Percentiles rank a stretch among this genome's conserved stretches.
Conservation (phyloP, 352 stramenopile genomes). For the Globisporangium acanthophoron region DNA sequence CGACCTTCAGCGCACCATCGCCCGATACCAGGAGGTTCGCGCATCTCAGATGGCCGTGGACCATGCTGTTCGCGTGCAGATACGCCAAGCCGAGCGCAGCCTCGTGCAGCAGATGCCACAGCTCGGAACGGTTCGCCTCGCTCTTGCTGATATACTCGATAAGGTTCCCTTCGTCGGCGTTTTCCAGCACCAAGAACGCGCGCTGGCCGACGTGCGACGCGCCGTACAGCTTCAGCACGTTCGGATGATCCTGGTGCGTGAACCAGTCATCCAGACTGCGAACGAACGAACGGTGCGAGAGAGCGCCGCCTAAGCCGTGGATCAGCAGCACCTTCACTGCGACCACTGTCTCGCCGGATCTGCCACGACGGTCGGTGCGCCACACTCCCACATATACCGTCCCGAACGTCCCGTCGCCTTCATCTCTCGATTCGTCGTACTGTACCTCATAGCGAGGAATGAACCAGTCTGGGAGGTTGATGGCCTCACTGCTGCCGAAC, state of each 20-base stretch:
- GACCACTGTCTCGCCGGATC: background rate
- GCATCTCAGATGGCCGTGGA: conserved; percentile 88
- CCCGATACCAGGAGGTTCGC: conserved; percentile 73
- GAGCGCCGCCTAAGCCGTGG: background rate
- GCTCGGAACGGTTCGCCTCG: background rate
- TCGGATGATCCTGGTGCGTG: background rate
- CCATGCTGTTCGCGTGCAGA: conserved; percentile 51
- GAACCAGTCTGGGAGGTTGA: conserved; percentile 2
- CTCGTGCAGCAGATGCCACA: conserved; percentile 23
- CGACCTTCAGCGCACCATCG: conserved; percentile 25
- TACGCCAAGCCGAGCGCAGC: conserved; percentile 52
- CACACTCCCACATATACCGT: conserved; percentile 1
- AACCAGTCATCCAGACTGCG: conserved; percentile 35
- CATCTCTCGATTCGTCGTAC: background rate
- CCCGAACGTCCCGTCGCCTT: background rate
- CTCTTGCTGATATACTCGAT: conserved; percentile 10
- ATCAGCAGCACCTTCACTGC: background rate
- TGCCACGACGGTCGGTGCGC: background rate
- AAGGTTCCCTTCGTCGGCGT: conserved; percentile 21
- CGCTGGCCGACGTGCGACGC: conserved; percentile 40
- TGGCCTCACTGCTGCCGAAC: background rate
- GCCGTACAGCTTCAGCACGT: conserved; percentile 39
- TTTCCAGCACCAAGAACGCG: conserved; percentile 33
- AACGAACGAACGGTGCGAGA: conserved; percentile 20
- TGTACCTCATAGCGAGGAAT: conserved; percentile 7